Base-by-base conservation (phyloP, 2,329 filamentous ascomycete genomes). In the Thelonectria blattea region DNA sequence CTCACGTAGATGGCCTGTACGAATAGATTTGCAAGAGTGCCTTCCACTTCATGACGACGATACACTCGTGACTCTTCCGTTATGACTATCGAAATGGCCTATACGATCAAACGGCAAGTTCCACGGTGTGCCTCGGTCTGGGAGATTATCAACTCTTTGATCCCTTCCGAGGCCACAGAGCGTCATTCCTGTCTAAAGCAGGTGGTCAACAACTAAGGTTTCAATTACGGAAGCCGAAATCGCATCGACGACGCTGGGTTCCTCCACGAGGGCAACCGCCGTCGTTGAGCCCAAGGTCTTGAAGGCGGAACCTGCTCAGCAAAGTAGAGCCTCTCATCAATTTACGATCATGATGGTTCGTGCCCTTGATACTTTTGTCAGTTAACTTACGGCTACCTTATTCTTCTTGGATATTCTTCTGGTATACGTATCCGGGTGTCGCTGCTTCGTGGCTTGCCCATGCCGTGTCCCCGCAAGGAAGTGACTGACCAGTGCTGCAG, bases 371-470 rank as follows among this genome's bases (percentile, higher is more conserved):
- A 14, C 32, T 34, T 24, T 24, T 24, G 22, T 7, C 22, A 24
- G 7, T 24, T 7, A 7, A 24, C 22, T 7, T 24, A n/a, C n/a
- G n/a, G 3, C 22, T 7, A 24, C 22, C 22, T 24, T 3, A 24
- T 24, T 24, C 22, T 7, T 4, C 4, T 24, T n/a, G n/a, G n/a
- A n/a, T n/a, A n/a, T n/a, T n/a, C n/a, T n/a, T n/a, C n/a, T n/a
- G n/a, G n/a, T n/a, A n/a, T n/a, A n/a, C n/a, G 7, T 24, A 24
- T 24, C 22, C 22, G 22, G 53, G 42, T 27, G 53, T 70, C 65
- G 68, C 66, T 61, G 65, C 53, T 63, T 47, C 62, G 45, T 62
- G 58, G 47, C 61, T 65, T 65, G 68, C 69, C 58, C 63, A 69
- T 68, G 56, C 68, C 68, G 66, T 30, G 27, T 60, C 52, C 2